Conservation (phyloP, 139 green algal species). For the Micromonas pusilla region DNA sequence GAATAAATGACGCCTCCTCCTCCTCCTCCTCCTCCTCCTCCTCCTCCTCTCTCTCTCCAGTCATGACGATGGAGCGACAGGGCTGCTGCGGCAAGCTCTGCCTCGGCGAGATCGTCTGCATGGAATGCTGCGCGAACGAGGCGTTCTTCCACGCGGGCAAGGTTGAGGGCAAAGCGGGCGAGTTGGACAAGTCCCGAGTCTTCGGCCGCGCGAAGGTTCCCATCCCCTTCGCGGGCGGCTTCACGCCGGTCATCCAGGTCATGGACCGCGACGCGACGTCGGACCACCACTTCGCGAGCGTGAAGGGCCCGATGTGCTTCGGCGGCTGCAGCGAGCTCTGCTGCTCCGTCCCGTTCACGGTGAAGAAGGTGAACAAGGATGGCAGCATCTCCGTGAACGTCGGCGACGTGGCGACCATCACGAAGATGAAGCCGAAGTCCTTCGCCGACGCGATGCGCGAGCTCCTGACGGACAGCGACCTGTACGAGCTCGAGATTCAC, state of each 20-base stretch:
- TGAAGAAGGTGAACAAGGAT: background rate
- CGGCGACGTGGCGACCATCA: constrained; percentile 16
- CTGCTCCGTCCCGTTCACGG: background rate
- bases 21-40: too few relatives aligned
- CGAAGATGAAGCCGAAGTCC: constrained; percentile 8
- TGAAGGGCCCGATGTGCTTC: background rate
- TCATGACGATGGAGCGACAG: background rate
- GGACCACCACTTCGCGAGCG: background rate
- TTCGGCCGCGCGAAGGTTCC: background rate
- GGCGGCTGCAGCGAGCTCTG: constrained; percentile 14
- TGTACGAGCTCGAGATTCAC: constrained; percentile 1
- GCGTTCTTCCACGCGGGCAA: background rate
- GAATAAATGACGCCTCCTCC: too few relatives aligned
- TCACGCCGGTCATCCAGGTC: background rate
- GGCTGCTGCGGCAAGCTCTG: background rate
- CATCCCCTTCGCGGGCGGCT: background rate
- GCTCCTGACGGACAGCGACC: constrained; percentile 3
- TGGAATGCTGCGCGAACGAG: background rate
- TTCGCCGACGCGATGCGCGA: background rate
- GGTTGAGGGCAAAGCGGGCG: background rate
- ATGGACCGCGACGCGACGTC: background rate
- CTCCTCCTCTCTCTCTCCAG: too few relatives aligned
- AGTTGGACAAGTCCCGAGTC: background rate
- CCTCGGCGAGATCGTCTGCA: background rate
- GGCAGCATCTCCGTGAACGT: background rate